Evolutionary conservation across 2,329 filamentous ascomycete genomes (phyloP).

Genomic region (Diaporthe vaccinii): DNA sequence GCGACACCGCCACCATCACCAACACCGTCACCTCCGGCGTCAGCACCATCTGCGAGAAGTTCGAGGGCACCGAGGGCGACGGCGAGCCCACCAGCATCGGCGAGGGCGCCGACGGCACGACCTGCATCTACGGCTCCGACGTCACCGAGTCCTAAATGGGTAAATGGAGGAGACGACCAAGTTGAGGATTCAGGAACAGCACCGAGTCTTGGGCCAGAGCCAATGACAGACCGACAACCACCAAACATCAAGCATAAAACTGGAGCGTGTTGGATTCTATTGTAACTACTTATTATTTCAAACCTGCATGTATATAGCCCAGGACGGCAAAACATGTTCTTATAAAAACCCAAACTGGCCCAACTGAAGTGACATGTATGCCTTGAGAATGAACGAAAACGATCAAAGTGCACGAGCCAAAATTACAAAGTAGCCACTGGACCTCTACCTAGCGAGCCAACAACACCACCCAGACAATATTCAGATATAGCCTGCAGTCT

Average conservation of each 20-base stretch:
- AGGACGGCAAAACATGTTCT: conserved; percentile 25
- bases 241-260: conserved; percentile 24
- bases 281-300: conserved; percentile 32
- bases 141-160: conserved; percentile 8
- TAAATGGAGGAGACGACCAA: background rate
- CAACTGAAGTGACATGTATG: background rate
- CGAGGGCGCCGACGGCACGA: conserved; percentile 39
- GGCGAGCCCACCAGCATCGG: conserved; percentile 41
- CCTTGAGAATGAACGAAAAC: background rate
- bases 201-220: background rate
- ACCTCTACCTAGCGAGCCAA: fast-evolving
- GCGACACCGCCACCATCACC: conserved; percentile 48
- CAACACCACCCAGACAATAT: background rate
- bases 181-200: background rate
- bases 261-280: conserved; percentile 21
- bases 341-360: background rate
- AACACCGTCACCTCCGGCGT: conserved; percentile 39
- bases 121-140: conserved; percentile 42
- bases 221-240: conserved; percentile 21
- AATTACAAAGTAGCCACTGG: too few species aligned
- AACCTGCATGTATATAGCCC: conserved; percentile 36
- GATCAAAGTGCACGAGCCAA: too few species aligned
- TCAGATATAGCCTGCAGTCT: background rate
- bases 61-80: conserved; percentile 38
- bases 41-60: conserved; percentile 40